Base-by-base conservation (phyloP, 257 asterid genomes). In the Capsicum baccatum region DNA sequence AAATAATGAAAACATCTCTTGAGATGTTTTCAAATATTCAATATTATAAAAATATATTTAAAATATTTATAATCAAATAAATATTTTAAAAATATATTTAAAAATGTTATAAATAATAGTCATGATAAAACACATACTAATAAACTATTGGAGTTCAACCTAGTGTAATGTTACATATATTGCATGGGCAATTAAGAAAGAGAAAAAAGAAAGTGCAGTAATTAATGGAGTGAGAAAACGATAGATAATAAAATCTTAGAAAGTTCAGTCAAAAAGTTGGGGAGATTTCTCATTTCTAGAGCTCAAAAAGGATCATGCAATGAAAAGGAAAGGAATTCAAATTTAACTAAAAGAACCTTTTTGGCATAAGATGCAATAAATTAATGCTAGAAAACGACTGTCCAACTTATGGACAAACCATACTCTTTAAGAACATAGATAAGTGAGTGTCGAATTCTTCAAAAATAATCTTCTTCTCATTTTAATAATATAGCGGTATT, bases 321-420 rank as follows among this genome's bases (percentile, higher is more conserved):
- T 76, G 85, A 83, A 86, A 83, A 79, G 83, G 85, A 84, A 86
- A 87, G 69, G 83, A 82, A 79, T 54, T 76, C 66, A 6, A 87
- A 79, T 69, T 69, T 39, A 69, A 69, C 33, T 26, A 39, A 39
- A 44, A 42, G 55, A 69, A 39, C 79, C 42, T 69, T 69, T 42
- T 69, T 42, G 79, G 55, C 55, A 69, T 26, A 39, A 69, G 79
- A 42, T 69, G 15, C 55, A 16, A 69, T 26, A 16, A 69, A 39
- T 39, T 4, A 39, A 69, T 42, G 33, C 55, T 16, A 8, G 79
- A 69, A 39, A 69, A 69, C 33, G 55, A 69, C 33, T 69, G 79
- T 69, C 79, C 79, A 42, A 39, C 11, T 10, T 16, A 42, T 42
- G 19, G 79, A 69, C 33, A 69, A 69, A 69, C 33, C 79, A 39